phyloP scores from a whole-genome alignment of 805 yeast genomes.

The Teunomyces stri region DNA sequence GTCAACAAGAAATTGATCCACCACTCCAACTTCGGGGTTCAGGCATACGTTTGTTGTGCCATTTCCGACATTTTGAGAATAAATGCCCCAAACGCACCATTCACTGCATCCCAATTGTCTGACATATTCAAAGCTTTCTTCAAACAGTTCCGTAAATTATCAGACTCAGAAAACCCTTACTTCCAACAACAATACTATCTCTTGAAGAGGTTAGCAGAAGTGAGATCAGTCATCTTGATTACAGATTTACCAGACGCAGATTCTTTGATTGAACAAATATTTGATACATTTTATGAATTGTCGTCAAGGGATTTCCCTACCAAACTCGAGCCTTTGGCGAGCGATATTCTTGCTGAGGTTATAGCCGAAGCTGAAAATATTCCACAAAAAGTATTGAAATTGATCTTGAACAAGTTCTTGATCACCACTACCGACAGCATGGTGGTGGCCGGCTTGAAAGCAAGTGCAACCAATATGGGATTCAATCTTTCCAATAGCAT shows the following conservation, averaged over 20 bases:
- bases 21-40: slow-evolving; percentile 66
- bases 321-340: slow-evolving; percentile 57
- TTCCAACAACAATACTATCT: slow-evolving; percentile 63
- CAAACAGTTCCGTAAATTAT: slow-evolving; percentile 55
- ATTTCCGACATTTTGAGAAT: slow-evolving; percentile 71
- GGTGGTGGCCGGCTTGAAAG: slow-evolving; percentile 17
- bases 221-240: slow-evolving; percentile 67
- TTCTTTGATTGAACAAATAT: slow-evolving; percentile 51
- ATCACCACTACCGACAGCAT: slow-evolving; percentile 13
- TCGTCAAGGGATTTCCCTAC: slow-evolving; percentile 45
- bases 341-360: slow-evolving; percentile 73
- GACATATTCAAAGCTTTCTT: slow-evolving; percentile 67
- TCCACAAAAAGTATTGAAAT: slow-evolving; percentile 56
- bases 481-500: slow-evolving; percentile 63
- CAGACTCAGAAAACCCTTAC: slow-evolving; percentile 56
- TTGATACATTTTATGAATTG: slow-evolving; percentile 60
- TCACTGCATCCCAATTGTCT: slow-evolving; percentile 57
- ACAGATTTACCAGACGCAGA: slow-evolving; percentile 71
- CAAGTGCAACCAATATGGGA: slow-evolving; percentile 47
- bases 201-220: slow-evolving; percentile 68
- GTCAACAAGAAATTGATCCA: slow-evolving; percentile 55
- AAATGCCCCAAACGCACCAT: slow-evolving; percentile 91
- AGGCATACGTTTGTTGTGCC: slow-evolving; percentile 69
- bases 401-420: slow-evolving; percentile 65
- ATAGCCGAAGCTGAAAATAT: slow-evolving; percentile 67